Evolutionary conservation across 1,284 basidiomycete genomes (phyloP).

Genomic region (Apiotrichum gracile): DNA sequence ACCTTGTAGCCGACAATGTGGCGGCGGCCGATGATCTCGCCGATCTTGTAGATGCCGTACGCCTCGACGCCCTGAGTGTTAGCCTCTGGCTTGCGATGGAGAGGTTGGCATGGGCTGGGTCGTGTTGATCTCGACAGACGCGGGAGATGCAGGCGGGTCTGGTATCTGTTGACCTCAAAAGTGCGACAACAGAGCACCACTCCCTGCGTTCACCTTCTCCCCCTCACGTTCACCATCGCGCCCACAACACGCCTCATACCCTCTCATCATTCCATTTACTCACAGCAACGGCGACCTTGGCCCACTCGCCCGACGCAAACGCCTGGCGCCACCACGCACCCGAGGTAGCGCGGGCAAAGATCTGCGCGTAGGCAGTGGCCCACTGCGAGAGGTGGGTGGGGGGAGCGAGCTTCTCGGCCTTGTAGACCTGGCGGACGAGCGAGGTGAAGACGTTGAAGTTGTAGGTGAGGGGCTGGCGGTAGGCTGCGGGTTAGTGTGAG

Average conservation of each 20-base stretch:
- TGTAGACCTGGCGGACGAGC: slow-evolving; percentile 82
- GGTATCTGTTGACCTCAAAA: too few relatives aligned
- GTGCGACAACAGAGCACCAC: too few relatives aligned
- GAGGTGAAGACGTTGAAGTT: slow-evolving; percentile 79
- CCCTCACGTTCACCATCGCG: too few relatives aligned
- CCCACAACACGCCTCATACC: too few relatives aligned
- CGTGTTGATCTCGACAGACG: too few relatives aligned
- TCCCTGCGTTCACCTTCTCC: too few relatives aligned
- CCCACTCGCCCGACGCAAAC: slow-evolving; percentile 68
- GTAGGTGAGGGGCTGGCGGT: slow-evolving; percentile 74
- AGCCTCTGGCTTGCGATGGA: not conserved
- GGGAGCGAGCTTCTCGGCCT: slow-evolving; percentile 77
- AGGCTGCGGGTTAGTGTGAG: slow-evolving; percentile 53
- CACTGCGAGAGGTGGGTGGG: slow-evolving; percentile 64
- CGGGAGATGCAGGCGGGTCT: too few relatives aligned
- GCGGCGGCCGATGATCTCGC: slow-evolving; percentile 82
- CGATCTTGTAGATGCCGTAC: slow-evolving; percentile 64
- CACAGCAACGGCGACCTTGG: slow-evolving; percentile 73
- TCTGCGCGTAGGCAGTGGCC: slow-evolving; percentile 63
- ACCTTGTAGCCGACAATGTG: slow-evolving; percentile 74
- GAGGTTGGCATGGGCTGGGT: too few relatives aligned
- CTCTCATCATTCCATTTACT: too few relatives aligned
- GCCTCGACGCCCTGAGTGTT: slow-evolving; percentile 51
- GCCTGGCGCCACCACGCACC: slow-evolving; percentile 65
- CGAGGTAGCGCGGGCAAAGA: slow-evolving; percentile 65